Evolutionary conservation across 2,329 filamentous ascomycete species (phyloP).

Genomic region (Aspergillus novofumigatus): DNA sequence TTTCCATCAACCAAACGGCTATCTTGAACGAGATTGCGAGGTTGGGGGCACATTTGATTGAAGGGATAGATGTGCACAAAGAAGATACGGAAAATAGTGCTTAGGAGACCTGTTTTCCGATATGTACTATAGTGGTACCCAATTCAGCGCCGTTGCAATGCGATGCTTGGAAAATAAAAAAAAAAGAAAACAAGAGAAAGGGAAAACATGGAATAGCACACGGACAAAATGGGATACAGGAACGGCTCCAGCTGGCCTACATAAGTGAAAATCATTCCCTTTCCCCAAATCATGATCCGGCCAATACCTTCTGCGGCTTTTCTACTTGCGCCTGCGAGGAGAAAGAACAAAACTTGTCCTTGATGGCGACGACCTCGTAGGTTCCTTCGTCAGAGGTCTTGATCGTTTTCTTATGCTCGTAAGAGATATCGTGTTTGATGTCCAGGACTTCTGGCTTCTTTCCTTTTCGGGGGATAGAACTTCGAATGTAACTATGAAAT

Average conservation of each 20-base stretch:
- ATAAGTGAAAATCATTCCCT: conserved; percentile 15
- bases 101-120: conserved; percentile 4
- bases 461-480: conserved; percentile 74
- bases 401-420: conserved; percentile 76
- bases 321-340: conserved; percentile 62
- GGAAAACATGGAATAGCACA: neutral
- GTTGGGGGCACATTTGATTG: conserved; percentile 60
- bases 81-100: conserved; percentile 11
- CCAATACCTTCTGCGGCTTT: conserved; percentile 40
- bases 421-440: conserved; percentile 80
- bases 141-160: conserved; percentile 31
- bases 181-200: conserved; percentile 5
- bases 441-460: conserved; percentile 79
- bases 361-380: conserved; percentile 95
- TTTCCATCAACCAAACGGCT: conserved; percentile 37
- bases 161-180: conserved; percentile 7
- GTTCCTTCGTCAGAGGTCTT: conserved; percentile 89
- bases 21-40: conserved; percentile 45
- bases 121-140: conserved; percentile 13
- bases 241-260: conserved; percentile 12
- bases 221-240: conserved; percentile 9
- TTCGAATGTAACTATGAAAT: conserved; percentile 67
- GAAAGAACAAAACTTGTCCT: conserved; percentile 88
- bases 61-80: conserved; percentile 56
- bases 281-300: conserved; percentile 12